Evolutionary conservation across 2,329 filamentous ascomycete species (phyloP), one percentile per base, ranked within the genome.

Genomic region (Aspergillus ruber): DNA sequence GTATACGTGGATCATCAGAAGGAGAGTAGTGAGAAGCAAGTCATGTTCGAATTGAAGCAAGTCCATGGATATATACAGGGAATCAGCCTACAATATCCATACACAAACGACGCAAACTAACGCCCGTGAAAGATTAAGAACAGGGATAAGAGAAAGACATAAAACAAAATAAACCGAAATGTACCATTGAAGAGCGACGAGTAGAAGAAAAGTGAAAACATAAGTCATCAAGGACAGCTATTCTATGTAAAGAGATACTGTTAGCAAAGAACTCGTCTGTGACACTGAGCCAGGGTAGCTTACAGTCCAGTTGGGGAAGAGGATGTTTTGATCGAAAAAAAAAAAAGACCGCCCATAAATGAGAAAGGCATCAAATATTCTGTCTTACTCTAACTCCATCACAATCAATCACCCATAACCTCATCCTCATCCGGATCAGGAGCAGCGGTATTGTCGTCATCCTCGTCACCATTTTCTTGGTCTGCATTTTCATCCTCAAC

Each of bases 401-500:
- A 33, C 42, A 49, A 51, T 58, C 55, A 73, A 54, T 72, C 69
- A 38, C 68, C 67, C 68, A 73, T 72, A 42, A 71, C 63, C 55
- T 71, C 69, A 54, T 71, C 67, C 43, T 70, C 66, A 42, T 65
- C 63, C 15, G 59, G 56, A 44, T 66, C 61, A 43, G 63, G 60
- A 10, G 56, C 54, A n/a, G 50, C 54, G 6, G 49, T 51, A 42
- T 56, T 57, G 6, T 51, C 50, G 10, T 61, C 61, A n/a, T 64
- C 60, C 12, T 59, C 53, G n/a, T 62, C 59, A 18, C 61, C 55
- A 43, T 59, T 50, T 42, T 60, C 56, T 18, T 54, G 52, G 39
- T 64, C 59, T 35, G 76, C 67, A 57, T 80, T 78, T 33, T 76
- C 63, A 7, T 70, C 68, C 36, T 68, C 68, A 21, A 69, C 42